phyloP scores from a whole-genome alignment of 2,329 filamentous ascomycete species.

The Xylariaceae sp. region DNA sequence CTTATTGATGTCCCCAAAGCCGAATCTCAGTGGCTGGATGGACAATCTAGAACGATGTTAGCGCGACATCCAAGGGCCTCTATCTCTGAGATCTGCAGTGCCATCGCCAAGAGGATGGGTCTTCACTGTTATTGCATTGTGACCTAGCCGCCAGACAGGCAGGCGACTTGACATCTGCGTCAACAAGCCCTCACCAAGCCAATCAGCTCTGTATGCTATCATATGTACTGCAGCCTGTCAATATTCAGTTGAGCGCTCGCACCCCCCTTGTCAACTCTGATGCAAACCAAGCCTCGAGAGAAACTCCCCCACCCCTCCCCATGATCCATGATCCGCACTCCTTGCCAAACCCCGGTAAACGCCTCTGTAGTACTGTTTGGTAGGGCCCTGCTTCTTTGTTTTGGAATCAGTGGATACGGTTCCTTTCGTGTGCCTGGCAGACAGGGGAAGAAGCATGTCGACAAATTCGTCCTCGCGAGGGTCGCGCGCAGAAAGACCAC shows the following conservation, averaged over 20 bases:
- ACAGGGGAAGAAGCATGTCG: constrained; percentile 27
- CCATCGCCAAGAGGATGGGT: constrained; percentile 4
- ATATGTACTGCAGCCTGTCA: neutral
- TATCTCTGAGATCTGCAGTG: constrained; percentile 2
- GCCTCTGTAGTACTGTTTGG: constrained; percentile 25
- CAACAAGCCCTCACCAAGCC: neutral
- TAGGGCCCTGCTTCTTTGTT: constrained; percentile 32
- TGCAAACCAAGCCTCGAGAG: constrained; percentile 18
- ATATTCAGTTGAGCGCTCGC: constrained; percentile 16
- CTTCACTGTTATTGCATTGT: too few relatives aligned
- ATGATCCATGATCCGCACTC: constrained; percentile 12
- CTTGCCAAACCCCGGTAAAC: constrained; percentile 21
- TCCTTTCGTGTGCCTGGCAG: constrained; percentile 25
- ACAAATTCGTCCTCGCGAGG: too few relatives aligned
- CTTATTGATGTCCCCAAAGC: neutral
- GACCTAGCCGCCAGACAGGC: too few relatives aligned
- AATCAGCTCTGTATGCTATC: constrained; percentile 2
- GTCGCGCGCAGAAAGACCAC: constrained; percentile 3
- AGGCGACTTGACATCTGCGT: constrained; percentile 3
- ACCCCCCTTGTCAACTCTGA: constrained; percentile 20
- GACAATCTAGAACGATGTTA: too few relatives aligned
- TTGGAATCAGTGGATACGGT: constrained; percentile 37
- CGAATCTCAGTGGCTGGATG: too few relatives aligned
- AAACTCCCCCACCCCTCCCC: constrained; percentile 18
- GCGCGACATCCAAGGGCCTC: too few relatives aligned